A percentile compares a stretch with the other conserved stretches of the same genome.
phyloP scores from a whole-genome alignment of 2,329 filamentous ascomycete species.

The Ascochyta rabiei region DNA sequence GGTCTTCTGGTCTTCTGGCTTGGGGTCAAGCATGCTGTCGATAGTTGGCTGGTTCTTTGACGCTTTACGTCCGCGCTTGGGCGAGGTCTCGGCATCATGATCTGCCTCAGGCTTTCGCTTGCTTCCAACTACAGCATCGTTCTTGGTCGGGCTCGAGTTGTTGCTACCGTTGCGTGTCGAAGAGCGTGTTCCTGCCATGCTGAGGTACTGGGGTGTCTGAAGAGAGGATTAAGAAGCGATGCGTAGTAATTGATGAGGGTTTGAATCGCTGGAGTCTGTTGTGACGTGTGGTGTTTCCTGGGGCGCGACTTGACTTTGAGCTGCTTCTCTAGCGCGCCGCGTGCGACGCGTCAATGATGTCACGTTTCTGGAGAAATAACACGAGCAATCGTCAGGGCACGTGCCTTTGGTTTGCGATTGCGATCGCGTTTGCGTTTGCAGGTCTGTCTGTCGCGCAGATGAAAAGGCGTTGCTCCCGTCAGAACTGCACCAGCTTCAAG shows the following conservation, averaged over 20 bases:
- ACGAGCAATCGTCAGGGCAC: neutral
- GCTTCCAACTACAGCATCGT: conserved; percentile 43
- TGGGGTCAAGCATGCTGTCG: conserved; percentile 57
- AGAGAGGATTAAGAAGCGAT: neutral
- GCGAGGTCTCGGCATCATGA: conserved; percentile 38
- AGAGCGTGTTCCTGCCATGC: conserved; percentile 40
- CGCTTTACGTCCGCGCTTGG: conserved; percentile 53
- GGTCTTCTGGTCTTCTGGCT: conserved; percentile 26
- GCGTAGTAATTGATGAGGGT: neutral
- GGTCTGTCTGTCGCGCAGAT: neutral
- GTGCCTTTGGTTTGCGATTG: neutral
- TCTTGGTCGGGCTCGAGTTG: conserved; percentile 29
- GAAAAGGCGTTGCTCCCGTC: neutral
- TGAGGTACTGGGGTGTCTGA: neutral
- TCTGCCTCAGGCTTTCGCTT: conserved; percentile 51
- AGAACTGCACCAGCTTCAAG: neutral
- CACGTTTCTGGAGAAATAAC: neutral
- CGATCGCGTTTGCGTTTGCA: neutral
- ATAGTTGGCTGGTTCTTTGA: conserved; percentile 59
- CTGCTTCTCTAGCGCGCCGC: conserved; percentile 10
- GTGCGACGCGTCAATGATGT: conserved; percentile 6
- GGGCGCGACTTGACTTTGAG: conserved; percentile 12
- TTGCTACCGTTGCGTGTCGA: conserved; percentile 27
- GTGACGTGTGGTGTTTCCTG: neutral
- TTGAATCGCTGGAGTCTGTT: neutral